Evolutionary conservation across 2,329 filamentous ascomycete genomes (phyloP).

Genomic region (Raffaelea arxii): DNA sequence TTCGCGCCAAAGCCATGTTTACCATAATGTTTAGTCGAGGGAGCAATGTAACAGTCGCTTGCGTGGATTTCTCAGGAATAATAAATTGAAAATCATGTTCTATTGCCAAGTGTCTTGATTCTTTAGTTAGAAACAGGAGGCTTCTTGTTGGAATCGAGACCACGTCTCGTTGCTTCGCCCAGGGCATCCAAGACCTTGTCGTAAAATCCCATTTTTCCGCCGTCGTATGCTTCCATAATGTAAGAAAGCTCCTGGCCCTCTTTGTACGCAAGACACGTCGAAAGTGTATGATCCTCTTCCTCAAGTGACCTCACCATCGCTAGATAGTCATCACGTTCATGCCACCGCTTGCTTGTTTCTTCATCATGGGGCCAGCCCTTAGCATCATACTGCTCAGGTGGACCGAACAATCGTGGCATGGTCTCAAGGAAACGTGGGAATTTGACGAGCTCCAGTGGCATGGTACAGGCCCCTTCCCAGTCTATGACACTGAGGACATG

Average conservation of each 20-base stretch:
- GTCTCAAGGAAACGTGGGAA: constrained; percentile 14
- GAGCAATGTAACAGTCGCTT: no score
- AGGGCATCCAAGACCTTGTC: constrained; percentile 5
- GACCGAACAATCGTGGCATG: constrained; percentile 9
- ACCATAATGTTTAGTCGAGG: no score
- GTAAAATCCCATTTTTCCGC: constrained; percentile 6
- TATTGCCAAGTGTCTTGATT: no score
- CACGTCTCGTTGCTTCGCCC: no score
- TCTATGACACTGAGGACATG: constrained; percentile 20
- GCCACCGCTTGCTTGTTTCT: constrained; percentile 2
- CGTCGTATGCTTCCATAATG: constrained; percentile 1
- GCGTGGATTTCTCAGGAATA: no score
- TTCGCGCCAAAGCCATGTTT: no score
- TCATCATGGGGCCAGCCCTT: not conserved
- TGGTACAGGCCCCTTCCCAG: constrained; percentile 20
- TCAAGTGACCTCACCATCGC: constrained; percentile 1
- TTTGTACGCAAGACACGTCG: constrained; percentile 2
- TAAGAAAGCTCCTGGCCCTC: constrained; percentile 1
- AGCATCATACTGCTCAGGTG: not conserved
- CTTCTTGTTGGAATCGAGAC: no score
- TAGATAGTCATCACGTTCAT: constrained; percentile 3
- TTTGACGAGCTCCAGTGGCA: constrained; percentile 15
- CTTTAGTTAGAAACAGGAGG: no score
- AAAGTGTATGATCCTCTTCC: not conserved
- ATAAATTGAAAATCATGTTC: no score